Base-by-base conservation (phyloP, 495 filamentous ascomycete genomes). In the Hypoxylon subgilvum region DNA sequence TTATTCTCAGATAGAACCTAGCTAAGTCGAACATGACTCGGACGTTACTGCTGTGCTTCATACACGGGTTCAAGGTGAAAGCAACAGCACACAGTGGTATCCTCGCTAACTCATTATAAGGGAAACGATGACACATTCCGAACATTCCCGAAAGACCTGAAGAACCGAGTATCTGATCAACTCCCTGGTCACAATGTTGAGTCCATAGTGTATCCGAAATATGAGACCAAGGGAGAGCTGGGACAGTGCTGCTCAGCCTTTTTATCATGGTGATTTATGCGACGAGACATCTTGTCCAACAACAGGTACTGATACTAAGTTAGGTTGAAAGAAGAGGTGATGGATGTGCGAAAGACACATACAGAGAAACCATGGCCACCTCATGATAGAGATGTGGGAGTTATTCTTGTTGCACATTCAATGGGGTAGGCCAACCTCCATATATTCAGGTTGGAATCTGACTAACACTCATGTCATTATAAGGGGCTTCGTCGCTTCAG, bases 1-100 rank as follows among this genome's bases (percentile, higher is more conserved):
- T 25, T 41, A 41, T 4, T 23, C n/a, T 23, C 19, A 12, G 12
- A 44, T 9, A 17, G 12, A 31, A 4, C n/a, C 16, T 19, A 7
- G 22, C 1, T 19, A 31, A 0, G 10, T 45, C 10, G 68, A 77
- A 63, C 25, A 91, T 88, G 86, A 84, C 86, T 70, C 92, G 88
- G 60, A 95, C 90, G 10, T 72, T 97, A 6, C 74, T 97, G 0
- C 79, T 97, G 9, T 90, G 89, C 68, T 96, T 96, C 74, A 86
- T 97, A 35, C 93, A 97, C 66, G 93, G 93, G 9, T 97, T 97
- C 79, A 96, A 96, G 84, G 91, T 90, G 66, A 50, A 71, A 13
- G 10, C 13, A 18, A 7, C 13, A 30, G 23, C 17, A 35, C 12
- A 35, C 31, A 31, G n/a, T 10, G 14, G 16, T 41, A 23, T 3